Base-by-base conservation (phyloP, 176 grass and related monocot species). In the Guadua angustifolia region DNA sequence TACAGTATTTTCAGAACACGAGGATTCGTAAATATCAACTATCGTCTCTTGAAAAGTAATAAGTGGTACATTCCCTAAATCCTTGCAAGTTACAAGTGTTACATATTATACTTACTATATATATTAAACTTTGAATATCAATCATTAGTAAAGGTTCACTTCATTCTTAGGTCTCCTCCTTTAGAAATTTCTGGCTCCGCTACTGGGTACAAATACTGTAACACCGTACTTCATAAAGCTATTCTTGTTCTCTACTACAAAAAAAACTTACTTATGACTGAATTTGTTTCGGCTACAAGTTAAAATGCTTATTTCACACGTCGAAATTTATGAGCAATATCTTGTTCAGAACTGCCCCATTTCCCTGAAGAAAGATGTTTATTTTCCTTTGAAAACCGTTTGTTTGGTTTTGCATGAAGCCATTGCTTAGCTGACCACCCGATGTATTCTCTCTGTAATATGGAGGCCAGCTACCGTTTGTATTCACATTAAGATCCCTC, bases 391-490 rank as follows among this genome's bases (percentile, higher is more conserved):
- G 12, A 14, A 5, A 62, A n/a, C n/a, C n/a, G n/a, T n/a, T n/a
- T n/a, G n/a, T n/a, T 9, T 67, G 46, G 1, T 15, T 36, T 3
- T 21, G 5, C 63, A 39, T 66, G 46, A 66, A 53, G 46, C 78
- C 46, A n/a, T 77, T 77, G 8, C n/a, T 61, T 56, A 77, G 25
- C 21, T 77, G 56, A 22, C 17, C 56, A 17, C 38, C n/a, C 0
- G 46, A 80, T 4, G 63, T 16, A 64, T 60, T 77, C 0, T 80
- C 63, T 47, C 66, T 63, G 45, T 80, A 64, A 46, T 80, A 80
- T 4, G 63, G 63, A 36, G 64, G 68, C 78, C 63, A 24, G 46
- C 63, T 39, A 5, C 63, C 78, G 53, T 53, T 80, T 6, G 32
- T 19, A 14, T 65, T 22, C 6, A 65, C 12, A 33, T 80, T 36